Conservation (phyloP, 192 early-diverging fungal genomes). For the Podila verticillata region DNA sequence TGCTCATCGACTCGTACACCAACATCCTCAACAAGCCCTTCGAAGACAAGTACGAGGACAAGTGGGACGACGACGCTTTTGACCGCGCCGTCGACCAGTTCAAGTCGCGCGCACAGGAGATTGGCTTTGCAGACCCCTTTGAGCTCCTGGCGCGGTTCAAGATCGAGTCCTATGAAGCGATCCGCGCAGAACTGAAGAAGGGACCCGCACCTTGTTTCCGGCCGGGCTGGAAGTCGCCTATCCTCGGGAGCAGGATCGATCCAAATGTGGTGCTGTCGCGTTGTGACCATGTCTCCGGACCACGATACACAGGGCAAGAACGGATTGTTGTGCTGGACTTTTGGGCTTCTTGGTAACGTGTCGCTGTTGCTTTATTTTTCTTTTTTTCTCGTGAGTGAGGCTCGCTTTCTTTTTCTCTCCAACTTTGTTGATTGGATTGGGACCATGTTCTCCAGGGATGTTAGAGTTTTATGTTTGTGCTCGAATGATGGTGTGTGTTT, state of each 20-base stretch:
- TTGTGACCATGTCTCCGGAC: slow-evolving; percentile 28
- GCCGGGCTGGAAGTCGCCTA: slow-evolving; percentile 41
- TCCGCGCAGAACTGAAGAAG: slow-evolving; percentile 38
- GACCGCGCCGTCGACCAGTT: slow-evolving; percentile 49
- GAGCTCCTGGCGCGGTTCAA: slow-evolving; percentile 39
- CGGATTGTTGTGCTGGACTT: slow-evolving; percentile 45
- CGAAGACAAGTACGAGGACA: slow-evolving; percentile 49
- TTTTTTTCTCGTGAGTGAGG: background rate
- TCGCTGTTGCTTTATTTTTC: background rate
- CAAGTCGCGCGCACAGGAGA: slow-evolving; percentile 48
- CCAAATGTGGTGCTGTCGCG: slow-evolving; percentile 19
- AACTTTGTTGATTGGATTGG: no score
- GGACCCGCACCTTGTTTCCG: slow-evolving; percentile 36
- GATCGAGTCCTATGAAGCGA: slow-evolving; percentile 44
- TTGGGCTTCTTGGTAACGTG: slow-evolving; percentile 43
- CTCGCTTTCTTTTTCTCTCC: no score
- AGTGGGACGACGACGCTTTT: slow-evolving; percentile 48
- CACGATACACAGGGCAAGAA: slow-evolving; percentile 22
- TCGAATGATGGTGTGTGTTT: no score
- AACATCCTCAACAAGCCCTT: slow-evolving; percentile 46
- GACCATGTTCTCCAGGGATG: no score
- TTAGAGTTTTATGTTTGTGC: no score
- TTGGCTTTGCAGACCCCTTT: slow-evolving; percentile 48
- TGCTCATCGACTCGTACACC: slow-evolving; percentile 45
- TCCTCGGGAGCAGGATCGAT: slow-evolving; percentile 24